phyloP scores from a whole-genome alignment of 2,329 filamentous ascomycete genomes.

The Acephala macrosclerotiorum region DNA sequence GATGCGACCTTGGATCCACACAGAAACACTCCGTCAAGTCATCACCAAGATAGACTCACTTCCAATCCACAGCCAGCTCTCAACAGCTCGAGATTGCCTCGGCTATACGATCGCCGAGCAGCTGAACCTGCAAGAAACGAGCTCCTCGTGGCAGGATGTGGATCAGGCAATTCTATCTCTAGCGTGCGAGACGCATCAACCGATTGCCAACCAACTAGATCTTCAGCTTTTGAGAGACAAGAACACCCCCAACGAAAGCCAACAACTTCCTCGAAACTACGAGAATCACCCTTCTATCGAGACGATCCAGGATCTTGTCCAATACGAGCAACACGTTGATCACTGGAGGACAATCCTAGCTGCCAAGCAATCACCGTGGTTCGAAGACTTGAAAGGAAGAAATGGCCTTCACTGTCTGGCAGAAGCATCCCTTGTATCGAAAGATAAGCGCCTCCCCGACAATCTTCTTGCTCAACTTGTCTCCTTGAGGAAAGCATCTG shows the following conservation, averaged over 20 bases:
- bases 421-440: neutral
- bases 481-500: neutral
- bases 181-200: neutral
- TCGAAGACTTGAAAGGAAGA: neutral
- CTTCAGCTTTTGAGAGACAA: neutral
- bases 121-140: slow-evolving; percentile 7
- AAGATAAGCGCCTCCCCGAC: neutral
- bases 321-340: slow-evolving; percentile 8
- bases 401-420: slow-evolving; percentile 7
- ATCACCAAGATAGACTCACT: slow-evolving; percentile 1
- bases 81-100: slow-evolving; percentile 12
- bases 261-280: slow-evolving; percentile 7
- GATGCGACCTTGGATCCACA: neutral
- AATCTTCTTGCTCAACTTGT: neutral
- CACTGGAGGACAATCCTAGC: neutral
- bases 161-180: slow-evolving; percentile 16
- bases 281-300: slow-evolving; percentile 9
- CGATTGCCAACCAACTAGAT: neutral
- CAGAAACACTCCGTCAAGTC: slow-evolving; percentile 1
- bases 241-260: neutral
- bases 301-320: neutral
- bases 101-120: slow-evolving; percentile 5
- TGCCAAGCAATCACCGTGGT: neutral
- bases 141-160: neutral
- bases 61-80: slow-evolving; percentile 8